phyloP scores from a whole-genome alignment of 1,284 basidiomycete genomes.

The Chiua sp. region DNA sequence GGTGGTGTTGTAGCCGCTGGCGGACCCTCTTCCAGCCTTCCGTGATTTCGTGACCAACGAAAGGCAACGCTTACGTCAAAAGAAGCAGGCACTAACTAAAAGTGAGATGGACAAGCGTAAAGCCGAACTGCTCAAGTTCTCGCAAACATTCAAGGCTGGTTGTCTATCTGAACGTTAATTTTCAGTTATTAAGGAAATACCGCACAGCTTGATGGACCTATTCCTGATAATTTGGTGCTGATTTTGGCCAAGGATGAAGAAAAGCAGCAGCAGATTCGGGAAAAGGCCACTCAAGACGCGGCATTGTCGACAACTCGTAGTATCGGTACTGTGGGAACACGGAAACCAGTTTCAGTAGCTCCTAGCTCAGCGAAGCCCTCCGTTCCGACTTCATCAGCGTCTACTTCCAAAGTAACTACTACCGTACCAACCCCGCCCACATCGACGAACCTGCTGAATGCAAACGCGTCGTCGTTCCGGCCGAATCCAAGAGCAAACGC shows the following conservation, averaged over 20 bases:
- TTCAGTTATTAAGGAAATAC: background rate
- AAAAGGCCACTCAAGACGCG: constrained; percentile 76
- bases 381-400: constrained; percentile 30
- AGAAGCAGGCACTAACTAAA: constrained; percentile 89
- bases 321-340: constrained; percentile 54
- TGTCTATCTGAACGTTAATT: background rate
- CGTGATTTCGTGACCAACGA: constrained; percentile 91
- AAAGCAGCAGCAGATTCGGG: constrained; percentile 83
- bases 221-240: constrained; percentile 93
- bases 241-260: constrained; percentile 91
- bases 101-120: constrained; percentile 94
- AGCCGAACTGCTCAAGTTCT: constrained; percentile 92
- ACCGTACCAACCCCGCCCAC: constrained; percentile 49
- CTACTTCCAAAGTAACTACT: constrained; percentile 37
- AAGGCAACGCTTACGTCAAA: constrained; percentile 87
- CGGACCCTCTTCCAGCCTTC: constrained; percentile 79
- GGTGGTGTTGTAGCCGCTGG: constrained; percentile 53
- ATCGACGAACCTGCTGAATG: constrained; percentile 61
- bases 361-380: constrained; percentile 42
- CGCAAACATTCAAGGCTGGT: constrained; percentile 89
- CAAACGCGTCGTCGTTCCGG: constrained; percentile 80
- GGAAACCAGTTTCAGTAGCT: constrained; percentile 40
- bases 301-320: constrained; percentile 64
- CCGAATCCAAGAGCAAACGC: constrained; percentile 81
- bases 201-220: constrained; percentile 85